These are phyloP conservation scores for Trichoderma oligosporum DNA, from an alignment of 2,329 filamentous ascomycete genomes.

Conservation along the genomic window DNA sequence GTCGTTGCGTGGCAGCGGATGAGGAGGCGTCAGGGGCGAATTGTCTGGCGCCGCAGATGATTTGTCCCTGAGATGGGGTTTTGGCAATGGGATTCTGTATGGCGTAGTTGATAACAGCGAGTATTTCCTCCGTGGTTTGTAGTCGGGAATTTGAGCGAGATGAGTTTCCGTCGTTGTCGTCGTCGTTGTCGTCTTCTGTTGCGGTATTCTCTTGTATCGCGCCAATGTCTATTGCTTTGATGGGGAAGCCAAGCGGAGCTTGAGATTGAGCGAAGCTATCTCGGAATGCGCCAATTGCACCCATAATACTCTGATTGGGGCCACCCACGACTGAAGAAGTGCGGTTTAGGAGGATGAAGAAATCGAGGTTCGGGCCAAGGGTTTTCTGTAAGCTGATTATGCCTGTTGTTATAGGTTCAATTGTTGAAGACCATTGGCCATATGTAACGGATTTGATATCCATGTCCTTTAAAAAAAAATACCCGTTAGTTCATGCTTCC, in stretches of 20 bases:
- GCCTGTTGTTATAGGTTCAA: not conserved
- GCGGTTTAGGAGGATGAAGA: slow-evolving; percentile 12
- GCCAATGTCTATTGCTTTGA: slow-evolving; percentile 9
- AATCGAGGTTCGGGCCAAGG: slow-evolving; percentile 12
- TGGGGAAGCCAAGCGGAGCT: not conserved
- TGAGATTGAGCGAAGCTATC: slow-evolving; percentile 12
- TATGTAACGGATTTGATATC: not conserved
- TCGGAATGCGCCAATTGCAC: slow-evolving; percentile 10
- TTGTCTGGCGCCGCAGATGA: slow-evolving; percentile 10
- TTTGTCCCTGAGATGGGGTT: slow-evolving; percentile 2
- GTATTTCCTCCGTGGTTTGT: slow-evolving; percentile 6
- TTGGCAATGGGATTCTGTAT: slow-evolving; percentile 1
- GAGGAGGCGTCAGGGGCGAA: not conserved
- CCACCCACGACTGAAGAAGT: slow-evolving; percentile 3
- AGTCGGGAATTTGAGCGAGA: not conserved
- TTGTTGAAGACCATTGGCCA: not conserved
- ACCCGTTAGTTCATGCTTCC: too few relatives aligned
- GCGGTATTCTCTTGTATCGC: not conserved
- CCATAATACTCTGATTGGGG: not conserved
- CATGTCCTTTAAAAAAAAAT: too few relatives aligned
- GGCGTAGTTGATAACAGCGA: slow-evolving; percentile 17
- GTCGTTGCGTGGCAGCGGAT: not conserved
- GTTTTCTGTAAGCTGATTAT: slow-evolving; percentile 2
- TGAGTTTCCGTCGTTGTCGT: not conserved
- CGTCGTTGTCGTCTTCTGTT: not conserved